These are phyloP conservation scores for Usnea hakonensis DNA, from an alignment of 495 filamentous ascomycete genomes.

Conservation along the genomic window DNA sequence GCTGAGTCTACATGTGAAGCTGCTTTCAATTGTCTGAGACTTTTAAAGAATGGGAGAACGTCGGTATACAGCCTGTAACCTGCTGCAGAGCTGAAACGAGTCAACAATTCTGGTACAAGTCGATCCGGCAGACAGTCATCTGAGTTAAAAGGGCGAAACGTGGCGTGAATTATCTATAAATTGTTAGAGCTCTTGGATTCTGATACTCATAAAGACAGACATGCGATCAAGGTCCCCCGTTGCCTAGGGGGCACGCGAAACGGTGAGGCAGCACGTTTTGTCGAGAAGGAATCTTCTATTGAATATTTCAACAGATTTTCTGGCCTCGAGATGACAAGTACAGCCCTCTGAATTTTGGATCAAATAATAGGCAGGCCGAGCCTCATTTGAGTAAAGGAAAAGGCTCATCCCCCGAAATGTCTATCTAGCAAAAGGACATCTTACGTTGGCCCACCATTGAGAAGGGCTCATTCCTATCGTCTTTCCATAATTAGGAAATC, in stretches of 20 bases:
- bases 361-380: not conserved
- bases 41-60: conserved; percentile 45
- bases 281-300: not conserved
- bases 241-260: not conserved
- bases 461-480: conserved; percentile 45
- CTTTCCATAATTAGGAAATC: conserved; percentile 64
- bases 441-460: conserved; percentile 64
- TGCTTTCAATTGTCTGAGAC: conserved; percentile 29
- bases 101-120: conserved; percentile 47
- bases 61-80: conserved; percentile 56
- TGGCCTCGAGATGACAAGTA: conserved; percentile 18
- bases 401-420: too few relatives aligned
- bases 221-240: not conserved
- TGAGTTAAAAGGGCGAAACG: conserved; percentile 33
- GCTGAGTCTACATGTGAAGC: conserved; percentile 13
- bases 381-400: not conserved
- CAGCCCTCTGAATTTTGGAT: not conserved
- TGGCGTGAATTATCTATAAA: conserved; percentile 36
- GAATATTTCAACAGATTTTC: not conserved
- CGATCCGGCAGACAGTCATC: conserved; percentile 34
- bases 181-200: not conserved
- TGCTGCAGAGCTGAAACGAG: conserved; percentile 51
- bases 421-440: conserved; percentile 10
- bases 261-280: not conserved
- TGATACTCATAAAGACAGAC: not conserved